Conservation (phyloP, 2,329 filamentous ascomycete species). For the Paraphaeosphaeria minitans region DNA sequence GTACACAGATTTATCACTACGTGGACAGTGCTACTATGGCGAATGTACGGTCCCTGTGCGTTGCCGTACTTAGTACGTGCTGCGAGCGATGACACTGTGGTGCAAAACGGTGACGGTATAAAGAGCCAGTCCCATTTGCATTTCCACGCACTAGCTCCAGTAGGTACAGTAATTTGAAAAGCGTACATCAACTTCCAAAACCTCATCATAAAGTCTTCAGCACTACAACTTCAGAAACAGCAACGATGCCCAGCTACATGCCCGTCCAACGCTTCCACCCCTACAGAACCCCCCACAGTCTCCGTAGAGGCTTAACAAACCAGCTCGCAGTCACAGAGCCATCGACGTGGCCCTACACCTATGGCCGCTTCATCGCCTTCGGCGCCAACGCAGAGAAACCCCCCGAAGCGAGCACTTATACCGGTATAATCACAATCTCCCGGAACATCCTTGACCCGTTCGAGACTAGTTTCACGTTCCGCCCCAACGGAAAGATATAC, state of each 20-base stretch:
- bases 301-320: background rate
- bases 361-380: background rate
- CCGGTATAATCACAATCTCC: background rate
- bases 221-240: background rate
- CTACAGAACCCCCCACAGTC: no score
- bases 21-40: no score
- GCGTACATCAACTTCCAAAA: background rate
- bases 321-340: background rate
- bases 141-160: background rate
- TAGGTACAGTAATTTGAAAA: background rate
- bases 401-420: background rate
- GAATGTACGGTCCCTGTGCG: no score
- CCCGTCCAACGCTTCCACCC: no score
- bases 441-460: background rate
- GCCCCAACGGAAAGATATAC: background rate
- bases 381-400: background rate
- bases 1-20: no score
- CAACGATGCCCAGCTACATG: background rate
- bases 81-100: no score
- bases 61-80: no score
- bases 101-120: background rate
- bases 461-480: background rate
- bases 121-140: background rate
- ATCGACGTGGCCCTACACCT: background rate
- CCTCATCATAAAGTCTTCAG: background rate